A percentile compares a stretch with the other conserved stretches of the same genome.
Conservation (phyloP, 768 basidiomycete genomes). For the Collybia mongolica region DNA sequence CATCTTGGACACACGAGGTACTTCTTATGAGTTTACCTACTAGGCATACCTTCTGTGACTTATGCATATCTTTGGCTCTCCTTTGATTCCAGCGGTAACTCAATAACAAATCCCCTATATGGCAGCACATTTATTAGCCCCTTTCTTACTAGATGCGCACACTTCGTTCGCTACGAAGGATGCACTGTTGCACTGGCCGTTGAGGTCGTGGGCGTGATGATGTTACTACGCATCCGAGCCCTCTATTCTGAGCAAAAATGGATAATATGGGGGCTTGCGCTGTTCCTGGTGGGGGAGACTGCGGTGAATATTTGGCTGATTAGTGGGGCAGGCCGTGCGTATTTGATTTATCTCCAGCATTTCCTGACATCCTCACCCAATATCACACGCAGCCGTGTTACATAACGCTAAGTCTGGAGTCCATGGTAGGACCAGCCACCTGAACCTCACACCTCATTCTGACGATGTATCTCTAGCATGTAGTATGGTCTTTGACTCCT, state of each 20-base stretch:
- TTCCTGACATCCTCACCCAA: background rate
- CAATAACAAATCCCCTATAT: no score
- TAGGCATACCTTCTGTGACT: slow-evolving; percentile 1
- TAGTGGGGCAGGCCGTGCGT: slow-evolving; percentile 42
- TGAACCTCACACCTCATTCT: background rate
- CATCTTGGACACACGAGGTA: slow-evolving; percentile 38
- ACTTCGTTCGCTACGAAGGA: slow-evolving; percentile 51
- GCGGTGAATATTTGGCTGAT: slow-evolving; percentile 54
- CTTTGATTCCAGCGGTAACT: no score
- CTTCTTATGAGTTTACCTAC: background rate
- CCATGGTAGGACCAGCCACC: slow-evolving; percentile 19
- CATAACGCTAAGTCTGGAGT: slow-evolving; percentile 39
- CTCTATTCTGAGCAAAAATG: slow-evolving; percentile 33
- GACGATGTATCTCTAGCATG: slow-evolving; percentile 17
- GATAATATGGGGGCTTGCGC: slow-evolving; percentile 25
- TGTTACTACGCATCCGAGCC: slow-evolving; percentile 49
- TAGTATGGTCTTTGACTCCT: slow-evolving; percentile 37
- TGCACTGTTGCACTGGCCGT: slow-evolving; percentile 48
- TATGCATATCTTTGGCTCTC: no score
- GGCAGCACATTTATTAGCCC: no score
- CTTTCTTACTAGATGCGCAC: slow-evolving; percentile 27
- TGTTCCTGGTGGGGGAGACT: slow-evolving; percentile 43
- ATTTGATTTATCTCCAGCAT: background rate
- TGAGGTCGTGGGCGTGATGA: slow-evolving; percentile 52
- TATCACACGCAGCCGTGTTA: slow-evolving; percentile 28